Percentiles rank a stretch among this genome's conserved stretches.
phyloP scores from a whole-genome alignment of 2,329 filamentous ascomycete genomes.

The Tolypocladium tundrense region DNA sequence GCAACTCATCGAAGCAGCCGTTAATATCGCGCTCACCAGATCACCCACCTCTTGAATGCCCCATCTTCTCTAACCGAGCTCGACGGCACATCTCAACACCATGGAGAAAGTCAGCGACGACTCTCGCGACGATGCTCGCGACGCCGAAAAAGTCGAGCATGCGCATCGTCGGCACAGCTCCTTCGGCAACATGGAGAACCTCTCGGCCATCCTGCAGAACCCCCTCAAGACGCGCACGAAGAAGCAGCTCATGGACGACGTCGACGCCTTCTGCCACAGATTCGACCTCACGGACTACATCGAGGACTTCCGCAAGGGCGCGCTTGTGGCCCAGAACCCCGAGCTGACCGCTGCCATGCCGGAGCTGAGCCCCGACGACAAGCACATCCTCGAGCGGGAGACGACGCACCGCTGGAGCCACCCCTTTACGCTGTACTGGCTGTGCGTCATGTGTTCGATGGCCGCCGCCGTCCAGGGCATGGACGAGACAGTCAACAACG shows the following conservation, averaged over 20 bases:
- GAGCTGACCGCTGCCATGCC: slow-evolving; percentile 38
- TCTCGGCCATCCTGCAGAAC: slow-evolving; percentile 6
- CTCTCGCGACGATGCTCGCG: neutral
- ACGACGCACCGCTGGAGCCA: slow-evolving; percentile 20
- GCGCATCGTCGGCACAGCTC: slow-evolving; percentile 2
- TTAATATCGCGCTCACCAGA: neutral
- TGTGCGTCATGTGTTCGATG: slow-evolving; percentile 22
- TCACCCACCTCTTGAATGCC: neutral
- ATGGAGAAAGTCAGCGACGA: neutral
- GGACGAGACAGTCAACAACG: slow-evolving; percentile 56
- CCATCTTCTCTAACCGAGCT: neutral
- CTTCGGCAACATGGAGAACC: slow-evolving; percentile 5
- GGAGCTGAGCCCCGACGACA: slow-evolving; percentile 17
- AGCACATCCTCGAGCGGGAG: slow-evolving; percentile 16
- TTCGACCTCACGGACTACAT: slow-evolving; percentile 37
- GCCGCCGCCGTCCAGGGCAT: slow-evolving; percentile 54
- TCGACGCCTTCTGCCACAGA: slow-evolving; percentile 4
- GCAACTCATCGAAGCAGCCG: neutral
- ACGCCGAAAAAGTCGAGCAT: slow-evolving; percentile 4
- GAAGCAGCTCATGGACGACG: slow-evolving; percentile 5
- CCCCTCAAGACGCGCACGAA: slow-evolving; percentile 5
- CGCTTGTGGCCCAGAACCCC: slow-evolving; percentile 22
- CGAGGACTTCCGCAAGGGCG: slow-evolving; percentile 27
- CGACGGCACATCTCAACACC: neutral
- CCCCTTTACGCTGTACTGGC: slow-evolving; percentile 22